Conservation (phyloP, 2,329 filamentous ascomycete genomes). For the Colletotrichum sojae region DNA sequence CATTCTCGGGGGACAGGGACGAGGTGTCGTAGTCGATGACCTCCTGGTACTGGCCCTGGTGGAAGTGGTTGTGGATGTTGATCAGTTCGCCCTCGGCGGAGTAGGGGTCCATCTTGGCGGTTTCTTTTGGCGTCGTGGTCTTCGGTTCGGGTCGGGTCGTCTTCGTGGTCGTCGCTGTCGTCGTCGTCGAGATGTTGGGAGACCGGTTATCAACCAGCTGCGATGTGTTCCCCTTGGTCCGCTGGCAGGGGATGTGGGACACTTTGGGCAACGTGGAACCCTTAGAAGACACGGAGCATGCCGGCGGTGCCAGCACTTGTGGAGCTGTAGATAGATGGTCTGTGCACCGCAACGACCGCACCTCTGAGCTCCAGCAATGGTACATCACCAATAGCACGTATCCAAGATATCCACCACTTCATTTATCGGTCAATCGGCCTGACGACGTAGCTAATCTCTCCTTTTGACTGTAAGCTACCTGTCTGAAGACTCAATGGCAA, state of each 20-base stretch:
- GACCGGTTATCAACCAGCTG: conserved; percentile 6
- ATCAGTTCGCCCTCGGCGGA: conserved; percentile 80
- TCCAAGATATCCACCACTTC: too few species aligned
- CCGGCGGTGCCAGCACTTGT: conserved; percentile 26
- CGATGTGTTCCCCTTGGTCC: conserved; percentile 38
- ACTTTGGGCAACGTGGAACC: conserved; percentile 67
- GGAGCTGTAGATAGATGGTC: background rate
- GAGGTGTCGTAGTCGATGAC: conserved; percentile 89
- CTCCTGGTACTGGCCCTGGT: conserved; percentile 87
- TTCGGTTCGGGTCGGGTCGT: conserved; percentile 28
- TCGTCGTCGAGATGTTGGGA: too few species aligned
- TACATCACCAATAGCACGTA: background rate
- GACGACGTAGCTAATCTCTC: too few species aligned
- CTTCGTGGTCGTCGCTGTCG: too few species aligned
- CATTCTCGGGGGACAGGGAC: conserved; percentile 83
- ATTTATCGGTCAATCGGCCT: too few species aligned
- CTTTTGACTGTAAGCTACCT: too few species aligned
- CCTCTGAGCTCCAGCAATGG: too few species aligned
- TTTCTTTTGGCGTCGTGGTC: conserved; percentile 35
- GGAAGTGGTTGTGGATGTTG: conserved; percentile 79
- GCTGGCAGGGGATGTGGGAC: conserved; percentile 55
- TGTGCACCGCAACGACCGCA: conserved; percentile 6
- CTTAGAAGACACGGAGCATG: conserved; percentile 63
- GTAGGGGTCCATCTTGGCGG: conserved; percentile 75
- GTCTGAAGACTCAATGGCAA: too few species aligned